Evolutionary conservation across 306 rosid species (phyloP), one percentile per base, ranked within the genome.

Genomic region (Lithocarpus polystachyus): DNA sequence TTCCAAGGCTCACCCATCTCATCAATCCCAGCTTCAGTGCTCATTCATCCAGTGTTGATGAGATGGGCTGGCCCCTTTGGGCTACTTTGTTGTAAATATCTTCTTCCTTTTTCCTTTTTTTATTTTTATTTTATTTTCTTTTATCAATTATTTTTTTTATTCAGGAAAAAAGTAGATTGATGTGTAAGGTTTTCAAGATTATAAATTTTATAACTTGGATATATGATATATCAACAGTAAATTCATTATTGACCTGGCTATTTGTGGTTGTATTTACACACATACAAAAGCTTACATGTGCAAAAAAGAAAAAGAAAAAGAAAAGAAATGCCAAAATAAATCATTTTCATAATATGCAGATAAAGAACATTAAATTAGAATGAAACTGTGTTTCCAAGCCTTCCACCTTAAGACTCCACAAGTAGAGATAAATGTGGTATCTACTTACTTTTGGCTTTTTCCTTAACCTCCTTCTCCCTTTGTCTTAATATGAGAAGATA

Each of bases 401-500:
- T 80, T 88, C 69, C 83, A 86, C 82, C 84, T 29, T 29, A 72
- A 83, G 87, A 85, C 72, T 82, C 84, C 87, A 84, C 56, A 82
- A 83, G 81, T 51, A 81, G 79, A 82, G 91, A 89, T 84, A 85
- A 88, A 88, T 37, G 86, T 77, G 71, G 31, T 80, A 86, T 84
- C 77, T 43, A 15, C 53, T 78, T 43, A 15, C 53, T 78, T 91
- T 90, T 88, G 94, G 89, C 76, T 0, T 71, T 20, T 79, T 76
- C 75, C 86, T 77, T 20, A 83, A 84, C 82, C 78, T 70, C 75
- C 77, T 54, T 85, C 86, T 80, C 83, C 84, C 79, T 84, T 87
- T 93, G 92, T 89, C 88, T 76, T 85, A 64, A 80, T 71, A 73
- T 67, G 23, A 77, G 80, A 86, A 82, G 90, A 88, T 89, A 86